Evolutionary conservation across 805 yeast species (phyloP).

Genomic region (Ogataea ganodermae): DNA sequence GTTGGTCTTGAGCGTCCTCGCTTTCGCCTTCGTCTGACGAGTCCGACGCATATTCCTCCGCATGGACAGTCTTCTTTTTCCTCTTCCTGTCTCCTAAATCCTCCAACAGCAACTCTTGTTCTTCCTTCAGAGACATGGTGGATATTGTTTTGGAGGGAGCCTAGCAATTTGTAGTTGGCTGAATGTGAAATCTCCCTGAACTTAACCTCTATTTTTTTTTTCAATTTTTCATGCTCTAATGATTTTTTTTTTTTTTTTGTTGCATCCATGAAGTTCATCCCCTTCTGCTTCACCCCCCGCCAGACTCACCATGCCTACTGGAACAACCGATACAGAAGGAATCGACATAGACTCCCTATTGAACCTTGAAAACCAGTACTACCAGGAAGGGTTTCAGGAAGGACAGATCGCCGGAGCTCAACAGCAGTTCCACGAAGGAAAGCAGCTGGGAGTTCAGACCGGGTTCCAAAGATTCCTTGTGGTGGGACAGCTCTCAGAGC

Average conservation of each 20-base stretch:
- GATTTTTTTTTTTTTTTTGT: not conserved
- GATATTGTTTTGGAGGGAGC: not conserved
- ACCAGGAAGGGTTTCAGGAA: constrained; percentile 68
- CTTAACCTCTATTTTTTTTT: not conserved
- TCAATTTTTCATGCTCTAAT: constrained; percentile 1
- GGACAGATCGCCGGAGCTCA: constrained; percentile 64
- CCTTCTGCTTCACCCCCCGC: not conserved
- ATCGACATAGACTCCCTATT: constrained; percentile 58
- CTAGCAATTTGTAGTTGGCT: not conserved
- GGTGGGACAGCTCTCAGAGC: constrained; percentile 68
- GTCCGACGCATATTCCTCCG: constrained; percentile 26
- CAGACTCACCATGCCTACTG: constrained; percentile 22
- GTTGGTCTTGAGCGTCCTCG: constrained; percentile 2
- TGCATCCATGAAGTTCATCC: not conserved
- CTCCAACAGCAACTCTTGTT: constrained; percentile 19
- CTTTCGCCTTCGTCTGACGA: constrained; percentile 29
- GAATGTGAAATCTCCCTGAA: no score
- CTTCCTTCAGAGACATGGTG: constrained; percentile 4
- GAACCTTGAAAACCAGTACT: constrained; percentile 62
- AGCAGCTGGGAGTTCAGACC: constrained; percentile 79
- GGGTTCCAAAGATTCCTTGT: constrained; percentile 71
- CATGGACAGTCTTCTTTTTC: constrained; percentile 10
- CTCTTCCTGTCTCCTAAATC: constrained; percentile 22
- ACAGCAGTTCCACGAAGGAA: constrained; percentile 72
- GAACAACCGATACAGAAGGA: constrained; percentile 31